Conservation (phyloP, 106 monocot genomes). For the Apostasia ramifera region DNA sequence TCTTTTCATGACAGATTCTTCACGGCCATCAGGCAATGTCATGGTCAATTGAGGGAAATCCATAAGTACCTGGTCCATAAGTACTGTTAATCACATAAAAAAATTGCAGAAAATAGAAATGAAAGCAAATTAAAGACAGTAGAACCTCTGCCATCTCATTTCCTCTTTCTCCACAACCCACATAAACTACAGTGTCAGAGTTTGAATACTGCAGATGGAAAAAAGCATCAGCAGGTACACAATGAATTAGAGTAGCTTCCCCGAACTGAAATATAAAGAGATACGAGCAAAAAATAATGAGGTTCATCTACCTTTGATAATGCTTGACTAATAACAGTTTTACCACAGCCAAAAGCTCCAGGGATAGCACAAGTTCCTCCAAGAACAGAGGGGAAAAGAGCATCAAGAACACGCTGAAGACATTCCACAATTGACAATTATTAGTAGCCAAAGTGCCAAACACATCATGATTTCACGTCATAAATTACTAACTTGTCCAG, state of each 20-base stretch:
- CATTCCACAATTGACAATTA: background rate
- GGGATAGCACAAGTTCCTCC: conserved; percentile 99
- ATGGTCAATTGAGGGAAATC: conserved; percentile 99
- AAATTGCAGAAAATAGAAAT: conserved; percentile 5
- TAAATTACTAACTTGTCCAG: conserved; percentile 69
- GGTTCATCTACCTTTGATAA: conserved; percentile 74
- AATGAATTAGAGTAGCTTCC: background rate
- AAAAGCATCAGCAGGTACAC: conserved; percentile 1
- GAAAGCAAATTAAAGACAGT: conserved; percentile 2
- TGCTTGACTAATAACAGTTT: conserved; percentile 99
- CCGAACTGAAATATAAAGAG: background rate
- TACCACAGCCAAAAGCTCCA: conserved; percentile 99
- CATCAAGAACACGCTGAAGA: conserved; percentile 95
- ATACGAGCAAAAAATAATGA: background rate
- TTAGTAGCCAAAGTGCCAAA: background rate
- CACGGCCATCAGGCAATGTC: conserved; percentile 98
- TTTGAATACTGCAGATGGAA: conserved; percentile 81
- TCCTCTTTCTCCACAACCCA: conserved; percentile 99
- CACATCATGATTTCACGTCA: background rate
- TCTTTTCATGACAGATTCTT: conserved; percentile 99
- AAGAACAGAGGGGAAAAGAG: conserved; percentile 95
- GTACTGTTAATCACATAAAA: background rate
- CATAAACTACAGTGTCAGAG: conserved; percentile 96
- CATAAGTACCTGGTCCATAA: conserved; percentile 77
- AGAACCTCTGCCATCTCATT: conserved; percentile 99